phyloP scores from a whole-genome alignment of 2,329 filamentous ascomycete genomes.

The Fusarium newnesense region DNA sequence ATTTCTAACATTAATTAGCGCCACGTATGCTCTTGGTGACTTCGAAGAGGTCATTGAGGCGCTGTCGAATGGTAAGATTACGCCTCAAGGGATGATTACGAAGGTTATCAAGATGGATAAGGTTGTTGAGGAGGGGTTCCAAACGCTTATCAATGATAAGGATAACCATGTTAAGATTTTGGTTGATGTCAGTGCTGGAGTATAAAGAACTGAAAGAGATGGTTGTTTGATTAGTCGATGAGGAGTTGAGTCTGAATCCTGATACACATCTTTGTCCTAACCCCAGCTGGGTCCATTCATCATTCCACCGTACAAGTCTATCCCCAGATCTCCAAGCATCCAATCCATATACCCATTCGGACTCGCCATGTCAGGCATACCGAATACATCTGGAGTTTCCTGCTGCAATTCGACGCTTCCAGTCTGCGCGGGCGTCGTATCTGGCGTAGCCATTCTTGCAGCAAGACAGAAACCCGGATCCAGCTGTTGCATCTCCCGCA shows the following conservation, averaged over 20 bases:
- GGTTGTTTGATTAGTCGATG: rapidly evolving
- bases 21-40: conserved; percentile 5
- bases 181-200: conserved; percentile 9
- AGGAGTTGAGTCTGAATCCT: not conserved
- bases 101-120: conserved; percentile 26
- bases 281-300: not conserved
- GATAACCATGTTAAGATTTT: conserved; percentile 25
- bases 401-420: rapidly evolving
- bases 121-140: conserved; percentile 18
- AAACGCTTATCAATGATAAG: conserved; percentile 9
- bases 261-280: rapidly evolving
- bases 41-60: conserved; percentile 25
- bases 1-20: not conserved
- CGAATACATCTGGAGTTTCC: rapidly evolving
- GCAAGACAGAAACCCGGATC: not conserved
- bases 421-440: rapidly evolving
- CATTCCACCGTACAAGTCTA: not conserved
- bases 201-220: not conserved
- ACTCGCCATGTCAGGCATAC: rapidly evolving
- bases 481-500: not conserved
- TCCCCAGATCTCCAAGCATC: not conserved
- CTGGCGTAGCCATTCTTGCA: not conserved
- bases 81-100: conserved; percentile 13
- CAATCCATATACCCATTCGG: not conserved
- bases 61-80: conserved; percentile 2